phyloP scores from a whole-genome alignment of 83 land plant species.

The Larix sibirica region DNA sequence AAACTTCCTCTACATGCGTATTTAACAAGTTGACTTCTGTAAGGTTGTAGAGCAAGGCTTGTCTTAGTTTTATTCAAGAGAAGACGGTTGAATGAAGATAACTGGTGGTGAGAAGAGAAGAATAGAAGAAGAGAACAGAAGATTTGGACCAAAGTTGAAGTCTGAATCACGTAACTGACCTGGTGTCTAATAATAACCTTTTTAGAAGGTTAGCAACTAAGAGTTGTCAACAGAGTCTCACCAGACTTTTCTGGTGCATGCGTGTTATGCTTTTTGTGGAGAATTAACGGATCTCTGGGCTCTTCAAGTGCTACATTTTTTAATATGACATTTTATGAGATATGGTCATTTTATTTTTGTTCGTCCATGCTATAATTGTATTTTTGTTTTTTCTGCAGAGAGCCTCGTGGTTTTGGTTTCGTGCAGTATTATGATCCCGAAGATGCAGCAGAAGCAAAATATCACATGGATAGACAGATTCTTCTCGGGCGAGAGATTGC shows the following conservation, averaged over 20 bases:
- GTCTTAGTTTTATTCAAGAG: constrained; percentile 10
- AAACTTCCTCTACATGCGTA: too few species aligned
- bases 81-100: constrained; percentile 15
- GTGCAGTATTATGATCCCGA: constrained; percentile 23
- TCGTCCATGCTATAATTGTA: not conserved
- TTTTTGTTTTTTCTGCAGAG: constrained; percentile 8
- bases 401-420: constrained; percentile 26
- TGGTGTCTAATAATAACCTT: constrained; percentile 4
- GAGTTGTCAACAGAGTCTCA: not conserved
- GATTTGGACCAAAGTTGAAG: constrained; percentile 8
- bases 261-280: not conserved
- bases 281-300: not conserved
- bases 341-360: not conserved
- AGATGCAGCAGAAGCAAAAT: constrained; percentile 35
- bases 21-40: constrained; percentile 4
- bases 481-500: constrained; percentile 25
- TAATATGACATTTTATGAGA: too few species aligned
- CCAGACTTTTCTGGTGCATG: not conserved
- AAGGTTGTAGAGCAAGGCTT: constrained; percentile 12
- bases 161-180: constrained; percentile 13
- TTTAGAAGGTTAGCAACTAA: not conserved
- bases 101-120: not conserved
- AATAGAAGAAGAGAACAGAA: constrained; percentile 1
- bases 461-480: constrained; percentile 27
- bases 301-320: not conserved